These are phyloP conservation scores for Kazachstania viticola DNA, from an alignment of 805 yeast genomes.

Conservation along the genomic window DNA sequence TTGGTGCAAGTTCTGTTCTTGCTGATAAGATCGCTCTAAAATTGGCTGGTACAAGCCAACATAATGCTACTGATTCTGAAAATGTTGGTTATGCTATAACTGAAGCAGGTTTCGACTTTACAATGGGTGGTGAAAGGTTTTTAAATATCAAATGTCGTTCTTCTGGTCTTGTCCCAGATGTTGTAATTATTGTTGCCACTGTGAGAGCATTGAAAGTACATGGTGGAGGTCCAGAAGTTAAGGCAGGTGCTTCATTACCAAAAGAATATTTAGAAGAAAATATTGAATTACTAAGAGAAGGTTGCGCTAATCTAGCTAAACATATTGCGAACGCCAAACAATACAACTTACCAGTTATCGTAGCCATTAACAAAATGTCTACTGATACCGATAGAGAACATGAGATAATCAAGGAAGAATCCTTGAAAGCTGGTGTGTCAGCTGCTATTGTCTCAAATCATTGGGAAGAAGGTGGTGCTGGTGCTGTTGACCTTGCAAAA, in stretches of 20 bases:
- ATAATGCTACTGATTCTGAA: slow-evolving; percentile 32
- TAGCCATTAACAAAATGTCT: slow-evolving; percentile 70
- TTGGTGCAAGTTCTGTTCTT: slow-evolving; percentile 74
- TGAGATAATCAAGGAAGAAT: slow-evolving; percentile 52
- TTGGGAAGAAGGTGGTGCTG: slow-evolving; percentile 80
- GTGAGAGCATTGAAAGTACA: slow-evolving; percentile 76
- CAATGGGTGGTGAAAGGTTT: slow-evolving; percentile 88
- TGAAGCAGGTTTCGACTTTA: slow-evolving; percentile 83
- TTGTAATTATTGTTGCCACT: slow-evolving; percentile 72
- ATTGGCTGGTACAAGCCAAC: slow-evolving; percentile 55
- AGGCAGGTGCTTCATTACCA: slow-evolving; percentile 74
- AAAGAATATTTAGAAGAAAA: slow-evolving; percentile 62
- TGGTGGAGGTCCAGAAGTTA: slow-evolving; percentile 84
- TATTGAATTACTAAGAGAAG: slow-evolving; percentile 53
- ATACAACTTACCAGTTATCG: slow-evolving; percentile 70
- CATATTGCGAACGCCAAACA: slow-evolving; percentile 62
- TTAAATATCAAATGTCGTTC: slow-evolving; percentile 73
- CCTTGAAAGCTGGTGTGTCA: slow-evolving; percentile 66
- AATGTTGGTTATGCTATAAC: slow-evolving; percentile 71
- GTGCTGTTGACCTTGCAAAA: slow-evolving; percentile 63
- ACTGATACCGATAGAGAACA: slow-evolving; percentile 62
- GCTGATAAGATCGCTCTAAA: slow-evolving; percentile 78
- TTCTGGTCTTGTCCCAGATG: slow-evolving; percentile 69
- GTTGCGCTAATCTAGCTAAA: slow-evolving; percentile 66
- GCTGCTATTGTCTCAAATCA: slow-evolving; percentile 76